These are phyloP conservation scores for Podochytrium sp. DNA, from an alignment of 192 early-diverging fungal genomes.

Conservation along the genomic window DNA sequence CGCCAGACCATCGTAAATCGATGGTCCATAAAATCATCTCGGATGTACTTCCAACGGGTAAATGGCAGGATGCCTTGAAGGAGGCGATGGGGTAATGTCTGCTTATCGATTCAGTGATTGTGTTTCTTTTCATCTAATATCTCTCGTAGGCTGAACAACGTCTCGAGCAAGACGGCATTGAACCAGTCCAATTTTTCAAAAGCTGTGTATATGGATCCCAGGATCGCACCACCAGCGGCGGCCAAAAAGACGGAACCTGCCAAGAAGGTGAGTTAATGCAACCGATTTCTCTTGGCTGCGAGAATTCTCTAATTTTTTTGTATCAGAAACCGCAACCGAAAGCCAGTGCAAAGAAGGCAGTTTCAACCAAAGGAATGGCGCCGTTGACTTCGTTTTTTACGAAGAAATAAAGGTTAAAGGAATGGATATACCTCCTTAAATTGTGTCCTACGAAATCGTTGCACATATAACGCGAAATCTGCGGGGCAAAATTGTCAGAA, in stretches of 20 bases:
- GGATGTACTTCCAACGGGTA: not conserved
- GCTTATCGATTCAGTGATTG: not conserved
- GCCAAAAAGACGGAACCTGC: not conserved
- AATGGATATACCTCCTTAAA: not conserved
- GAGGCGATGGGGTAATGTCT: slow-evolving; percentile 7
- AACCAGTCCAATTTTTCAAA: not conserved
- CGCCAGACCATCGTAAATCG: not conserved
- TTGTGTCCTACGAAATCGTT: no score
- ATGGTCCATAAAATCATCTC: not conserved
- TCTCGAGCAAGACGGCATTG: not conserved
- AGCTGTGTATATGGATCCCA: slow-evolving; percentile 7
- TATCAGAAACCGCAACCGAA: not conserved
- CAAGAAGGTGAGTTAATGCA: not conserved
- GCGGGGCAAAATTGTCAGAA: not conserved
- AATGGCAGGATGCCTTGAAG: not conserved
- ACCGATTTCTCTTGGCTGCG: not conserved
- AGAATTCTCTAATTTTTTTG: not conserved
- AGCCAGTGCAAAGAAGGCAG: not conserved
- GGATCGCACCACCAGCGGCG: not conserved
- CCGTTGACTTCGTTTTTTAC: slow-evolving; percentile 10
- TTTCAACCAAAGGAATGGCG: slow-evolving; percentile 13
- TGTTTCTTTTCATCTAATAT: not conserved
- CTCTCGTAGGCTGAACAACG: not conserved
- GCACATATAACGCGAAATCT: no score
- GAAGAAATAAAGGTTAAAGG: not conserved